Evolutionary conservation across 2,329 filamentous ascomycete genomes (phyloP).

Genomic region (Xylariaceae sp.): DNA sequence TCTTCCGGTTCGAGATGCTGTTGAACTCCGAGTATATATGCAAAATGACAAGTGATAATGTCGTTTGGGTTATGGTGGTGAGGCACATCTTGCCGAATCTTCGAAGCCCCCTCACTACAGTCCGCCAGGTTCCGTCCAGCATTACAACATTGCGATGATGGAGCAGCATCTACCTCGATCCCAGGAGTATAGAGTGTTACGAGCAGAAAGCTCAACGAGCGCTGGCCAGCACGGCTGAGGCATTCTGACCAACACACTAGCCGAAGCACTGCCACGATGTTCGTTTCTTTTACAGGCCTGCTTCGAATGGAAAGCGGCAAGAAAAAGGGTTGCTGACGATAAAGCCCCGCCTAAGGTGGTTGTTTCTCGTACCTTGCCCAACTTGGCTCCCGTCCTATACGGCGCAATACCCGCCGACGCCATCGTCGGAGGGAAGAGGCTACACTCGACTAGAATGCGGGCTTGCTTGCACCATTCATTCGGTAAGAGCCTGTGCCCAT

Average conservation of each 20-base stretch:
- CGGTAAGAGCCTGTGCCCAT: slow-evolving; percentile 17
- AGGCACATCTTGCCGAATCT: too few species aligned
- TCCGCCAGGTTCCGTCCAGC: too few species aligned
- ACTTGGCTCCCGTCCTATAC: background rate
- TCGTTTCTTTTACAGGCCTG: background rate
- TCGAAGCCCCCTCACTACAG: too few species aligned
- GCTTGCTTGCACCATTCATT: slow-evolving; percentile 26
- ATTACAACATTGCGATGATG: too few species aligned
- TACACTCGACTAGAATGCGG: slow-evolving; percentile 26
- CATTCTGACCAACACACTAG: too few species aligned
- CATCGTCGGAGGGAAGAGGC: slow-evolving; percentile 16
- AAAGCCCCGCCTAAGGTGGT: background rate
- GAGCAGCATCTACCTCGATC: too few species aligned
- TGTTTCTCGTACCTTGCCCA: background rate
- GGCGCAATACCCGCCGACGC: slow-evolving; percentile 1
- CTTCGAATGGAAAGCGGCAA: background rate
- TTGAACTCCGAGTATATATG: slow-evolving; percentile 13
- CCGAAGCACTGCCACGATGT: too few species aligned
- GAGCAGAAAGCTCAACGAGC: too few species aligned
- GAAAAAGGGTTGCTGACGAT: background rate
- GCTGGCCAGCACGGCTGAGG: too few species aligned
- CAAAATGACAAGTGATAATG: slow-evolving; percentile 9
- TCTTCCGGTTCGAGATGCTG: slow-evolving; percentile 5
- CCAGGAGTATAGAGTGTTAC: too few species aligned
- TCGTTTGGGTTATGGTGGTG: slow-evolving; percentile 1